Evolutionary conservation across 208 protist genomes (phyloP), one percentile per base, ranked within the genome.

Genomic region (Acanthamoeba culbertsoni): DNA sequence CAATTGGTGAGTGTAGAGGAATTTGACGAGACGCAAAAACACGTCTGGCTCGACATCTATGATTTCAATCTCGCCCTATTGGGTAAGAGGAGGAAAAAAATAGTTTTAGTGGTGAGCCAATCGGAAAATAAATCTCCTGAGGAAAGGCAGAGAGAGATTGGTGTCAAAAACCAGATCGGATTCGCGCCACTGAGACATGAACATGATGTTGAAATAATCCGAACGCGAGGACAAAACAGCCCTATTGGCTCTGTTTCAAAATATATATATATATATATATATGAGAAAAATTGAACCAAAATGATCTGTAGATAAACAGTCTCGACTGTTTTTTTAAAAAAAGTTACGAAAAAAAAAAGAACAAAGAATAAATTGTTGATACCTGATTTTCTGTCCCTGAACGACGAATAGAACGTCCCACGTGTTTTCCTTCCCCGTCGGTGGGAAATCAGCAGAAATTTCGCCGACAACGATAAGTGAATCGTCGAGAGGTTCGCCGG

Each of bases 191-290:
- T 62, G 43, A 5, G 43, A 63, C 48, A 43, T 62, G 48, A 88
- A 88, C 77, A 88, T 88, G 48, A 62, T 62, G 43, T 62, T 88
- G 51, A 88, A 88, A 48, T 88, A 88, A 33, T 88, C 77, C 2
- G 77, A 23, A 14, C 77, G 77, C 31, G 77, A 88, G 28, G 77
- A 88, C 2, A 88, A 48, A 12, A 88, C 37, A 10, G 77, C 20
- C 77, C 62, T 88, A 48, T 88, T 55, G 31, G 77, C 77, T 62
- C 77, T 55, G 43, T 33, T 35, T 14, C 20, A 7, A 63, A 14
- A 63, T 7, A 14, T 5, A 28, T 63, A 26, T 5, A 63, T 26
- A 7, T 33, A 14, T 33, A 7, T 26, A 63, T 5, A 63, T 63
- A 26, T 23, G 12, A 55, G 8, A 23, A 55, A 55, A 55, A 8